Evolutionary conservation across 169 alveolate genomes (phyloP).

Genomic region (Plasmodium vinckei): DNA sequence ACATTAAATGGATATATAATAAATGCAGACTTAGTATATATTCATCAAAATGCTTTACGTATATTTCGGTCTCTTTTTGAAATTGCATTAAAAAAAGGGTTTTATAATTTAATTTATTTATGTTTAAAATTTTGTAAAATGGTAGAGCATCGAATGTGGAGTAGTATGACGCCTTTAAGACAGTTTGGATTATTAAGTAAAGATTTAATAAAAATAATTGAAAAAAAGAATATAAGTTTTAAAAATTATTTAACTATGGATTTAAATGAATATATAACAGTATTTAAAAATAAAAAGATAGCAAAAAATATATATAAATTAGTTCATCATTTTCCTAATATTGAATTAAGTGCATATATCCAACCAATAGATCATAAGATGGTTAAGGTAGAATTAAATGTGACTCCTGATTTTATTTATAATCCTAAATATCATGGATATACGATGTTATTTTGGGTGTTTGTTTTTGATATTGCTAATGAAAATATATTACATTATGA

Average conservation of each 20-base stretch:
- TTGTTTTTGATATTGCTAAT: slow-evolving; percentile 97
- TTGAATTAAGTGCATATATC: slow-evolving; percentile 95
- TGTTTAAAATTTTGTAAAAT: slow-evolving; percentile 95
- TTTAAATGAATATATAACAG: slow-evolving; percentile 94
- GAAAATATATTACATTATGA: slow-evolving; percentile 96
- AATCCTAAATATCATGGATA: slow-evolving; percentile 93
- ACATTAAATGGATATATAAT: slow-evolving; percentile 97
- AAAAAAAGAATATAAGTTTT: slow-evolving; percentile 97
- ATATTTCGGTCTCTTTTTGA: slow-evolving; percentile 98
- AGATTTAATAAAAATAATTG: slow-evolving; percentile 95
- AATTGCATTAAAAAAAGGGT: slow-evolving; percentile 94
- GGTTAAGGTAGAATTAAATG: slow-evolving; percentile 93
- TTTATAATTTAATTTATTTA: slow-evolving; percentile 94
- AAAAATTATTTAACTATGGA: slow-evolving; percentile 96
- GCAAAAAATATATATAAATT: slow-evolving; percentile 91
- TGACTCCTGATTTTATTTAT: slow-evolving; percentile 97
- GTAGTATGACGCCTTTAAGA: slow-evolving; percentile 98
- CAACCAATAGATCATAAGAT: slow-evolving; percentile 97
- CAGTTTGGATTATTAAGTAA: slow-evolving; percentile 96
- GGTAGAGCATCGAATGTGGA: slow-evolving; percentile 99
- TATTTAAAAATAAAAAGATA: slow-evolving; percentile 92
- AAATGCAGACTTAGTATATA: slow-evolving; percentile 98
- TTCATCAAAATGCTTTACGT: slow-evolving; percentile 99
- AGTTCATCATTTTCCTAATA: slow-evolving; percentile 94
- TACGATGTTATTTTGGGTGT: slow-evolving; percentile 96